Conservation (phyloP, 2,329 filamentous ascomycete genomes). For the Monascus ruber region DNA sequence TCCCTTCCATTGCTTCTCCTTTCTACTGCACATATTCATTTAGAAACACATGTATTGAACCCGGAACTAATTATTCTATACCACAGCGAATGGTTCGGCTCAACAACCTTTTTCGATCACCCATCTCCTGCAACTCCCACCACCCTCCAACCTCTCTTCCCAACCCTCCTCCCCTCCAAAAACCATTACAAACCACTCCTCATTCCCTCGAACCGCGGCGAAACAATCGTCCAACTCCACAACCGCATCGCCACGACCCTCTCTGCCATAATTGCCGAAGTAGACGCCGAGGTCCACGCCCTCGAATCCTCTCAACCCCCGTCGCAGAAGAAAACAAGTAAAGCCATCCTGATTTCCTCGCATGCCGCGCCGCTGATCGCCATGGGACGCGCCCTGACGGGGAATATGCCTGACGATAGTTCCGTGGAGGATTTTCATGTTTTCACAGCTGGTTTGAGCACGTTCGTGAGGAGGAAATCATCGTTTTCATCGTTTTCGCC, state of each 20-base stretch:
- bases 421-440: constrained; percentile 71
- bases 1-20: neutral
- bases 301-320: constrained; percentile 38
- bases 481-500: neutral
- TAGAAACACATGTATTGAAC: neutral
- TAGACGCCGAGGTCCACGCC: constrained; percentile 46
- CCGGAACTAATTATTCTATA: constrained; percentile 1
- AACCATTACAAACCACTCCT: constrained; percentile 50
- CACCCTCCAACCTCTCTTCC: constrained; percentile 56
- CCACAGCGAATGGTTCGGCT: constrained; percentile 78
- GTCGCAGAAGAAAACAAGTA: constrained; percentile 34
- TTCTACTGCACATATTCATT: neutral
- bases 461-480: constrained; percentile 44
- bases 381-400: constrained; percentile 71
- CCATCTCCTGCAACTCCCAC: constrained; percentile 59
- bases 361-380: constrained; percentile 87
- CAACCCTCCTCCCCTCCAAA: constrained; percentile 35
- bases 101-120: constrained; percentile 67
- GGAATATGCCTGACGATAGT: constrained; percentile 58
- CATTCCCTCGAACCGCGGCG: constrained; percentile 60
- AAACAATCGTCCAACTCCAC: constrained; percentile 69
- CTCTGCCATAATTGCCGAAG: constrained; percentile 56
- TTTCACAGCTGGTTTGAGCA: constrained; percentile 70
- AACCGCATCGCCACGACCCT: constrained; percentile 63
- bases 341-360: constrained; percentile 65